phyloP scores from a whole-genome alignment of 164 flowering plant genomes.

The Macadamia integrifolia region DNA sequence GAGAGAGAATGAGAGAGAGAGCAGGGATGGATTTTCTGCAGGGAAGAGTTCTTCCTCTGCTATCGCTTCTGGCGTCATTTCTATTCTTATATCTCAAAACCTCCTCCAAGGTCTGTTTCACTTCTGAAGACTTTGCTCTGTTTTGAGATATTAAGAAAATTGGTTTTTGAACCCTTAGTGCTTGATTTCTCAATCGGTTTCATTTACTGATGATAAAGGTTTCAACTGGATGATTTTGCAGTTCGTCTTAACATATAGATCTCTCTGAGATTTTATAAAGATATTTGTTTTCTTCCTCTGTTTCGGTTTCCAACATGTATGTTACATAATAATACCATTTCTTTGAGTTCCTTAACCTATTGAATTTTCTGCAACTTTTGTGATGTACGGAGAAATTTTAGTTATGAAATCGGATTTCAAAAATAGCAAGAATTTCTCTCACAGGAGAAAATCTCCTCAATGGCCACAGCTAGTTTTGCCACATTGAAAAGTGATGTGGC shows the following conservation, averaged over 20 bases:
- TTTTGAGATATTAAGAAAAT: background rate
- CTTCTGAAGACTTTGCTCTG: background rate
- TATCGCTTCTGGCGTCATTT: slow-evolving; percentile 47
- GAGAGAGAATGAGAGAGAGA: background rate
- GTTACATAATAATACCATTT: background rate
- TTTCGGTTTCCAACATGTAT: background rate
- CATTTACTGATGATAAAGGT: no score
- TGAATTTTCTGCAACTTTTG: no score
- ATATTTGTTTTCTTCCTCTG: background rate
- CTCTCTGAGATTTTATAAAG: background rate
- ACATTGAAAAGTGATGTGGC: no score
- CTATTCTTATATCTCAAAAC: slow-evolving; percentile 33
- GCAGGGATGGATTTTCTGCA: slow-evolving; percentile 29
- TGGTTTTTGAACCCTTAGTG: background rate
- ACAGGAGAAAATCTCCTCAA: no score
- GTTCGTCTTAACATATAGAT: no score
- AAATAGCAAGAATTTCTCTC: no score
- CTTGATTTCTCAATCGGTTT: no score
- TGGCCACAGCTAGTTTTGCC: no score
- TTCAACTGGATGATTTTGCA: no score
- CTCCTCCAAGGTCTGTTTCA: slow-evolving; percentile 31
- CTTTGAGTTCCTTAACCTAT: no score
- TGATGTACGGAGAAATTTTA: no score
- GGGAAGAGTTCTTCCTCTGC: slow-evolving; percentile 49
- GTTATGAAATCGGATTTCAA: no score